Evolutionary conservation across 768 basidiomycete genomes (phyloP).

Genomic region (Termitomyces sp.): DNA sequence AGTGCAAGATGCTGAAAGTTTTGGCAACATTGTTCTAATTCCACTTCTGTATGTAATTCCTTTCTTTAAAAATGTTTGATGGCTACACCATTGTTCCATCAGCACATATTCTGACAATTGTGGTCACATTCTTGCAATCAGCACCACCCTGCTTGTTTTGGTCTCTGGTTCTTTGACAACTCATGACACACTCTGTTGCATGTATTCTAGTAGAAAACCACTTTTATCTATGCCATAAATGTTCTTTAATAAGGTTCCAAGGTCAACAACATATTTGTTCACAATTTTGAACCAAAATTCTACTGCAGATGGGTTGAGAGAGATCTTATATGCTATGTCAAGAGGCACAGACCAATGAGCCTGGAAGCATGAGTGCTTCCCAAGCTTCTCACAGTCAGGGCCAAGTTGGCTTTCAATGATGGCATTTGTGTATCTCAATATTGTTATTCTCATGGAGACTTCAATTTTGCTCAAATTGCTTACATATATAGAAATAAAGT

Average conservation of each 20-base stretch:
- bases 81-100: conserved; percentile 27
- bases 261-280: not conserved
- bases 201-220: conserved; percentile 19
- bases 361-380: not conserved
- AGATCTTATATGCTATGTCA: not conserved
- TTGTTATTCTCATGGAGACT: not conserved
- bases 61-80: conserved; percentile 34
- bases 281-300: not conserved
- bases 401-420: not conserved
- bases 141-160: conserved; percentile 17
- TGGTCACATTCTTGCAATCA: conserved; percentile 29
- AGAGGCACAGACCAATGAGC: not conserved
- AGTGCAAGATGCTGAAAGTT: conserved; percentile 23
- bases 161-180: not conserved
- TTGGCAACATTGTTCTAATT: conserved; percentile 27
- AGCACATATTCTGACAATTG: conserved; percentile 32
- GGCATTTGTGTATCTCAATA: not conserved
- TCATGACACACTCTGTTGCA: not conserved
- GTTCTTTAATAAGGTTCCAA: too few relatives aligned
- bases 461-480: not conserved
- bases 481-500: not conserved
- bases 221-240: too few relatives aligned
- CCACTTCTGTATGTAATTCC: conserved; percentile 26
- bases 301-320: not conserved
- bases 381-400: not conserved